A percentile compares a stretch with the other conserved stretches of the same genome.
phyloP scores from a whole-genome alignment of 108 stramenopile genomes.

The Fragilariopsis cylindrus region DNA sequence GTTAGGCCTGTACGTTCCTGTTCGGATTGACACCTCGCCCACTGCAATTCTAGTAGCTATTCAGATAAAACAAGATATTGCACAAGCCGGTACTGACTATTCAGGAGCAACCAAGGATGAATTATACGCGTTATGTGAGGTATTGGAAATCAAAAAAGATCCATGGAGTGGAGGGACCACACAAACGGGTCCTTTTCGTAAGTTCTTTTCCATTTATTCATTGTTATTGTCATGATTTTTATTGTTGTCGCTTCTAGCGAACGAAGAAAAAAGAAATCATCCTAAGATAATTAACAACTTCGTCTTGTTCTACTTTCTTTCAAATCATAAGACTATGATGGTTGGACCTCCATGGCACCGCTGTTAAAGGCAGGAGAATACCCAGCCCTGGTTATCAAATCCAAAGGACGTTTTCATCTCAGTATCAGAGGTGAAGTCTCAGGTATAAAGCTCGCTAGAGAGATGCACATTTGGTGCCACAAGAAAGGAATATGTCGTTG shows the following conservation, averaged over 20 bases:
- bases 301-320: neutral
- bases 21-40: constrained; percentile 37
- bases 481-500: constrained; percentile 27
- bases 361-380: constrained; percentile 41
- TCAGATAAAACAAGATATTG: constrained; percentile 28
- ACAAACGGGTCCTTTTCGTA: constrained; percentile 36
- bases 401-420: constrained; percentile 36
- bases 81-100: constrained; percentile 29
- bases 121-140: constrained; percentile 55
- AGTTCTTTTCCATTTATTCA: neutral
- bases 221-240: neutral
- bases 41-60: constrained; percentile 60
- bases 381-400: constrained; percentile 51
- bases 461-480: constrained; percentile 39
- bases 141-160: constrained; percentile 54
- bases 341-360: constrained; percentile 50
- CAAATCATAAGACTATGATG: constrained; percentile 38
- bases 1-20: constrained; percentile 52
- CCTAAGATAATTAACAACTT: too few species aligned
- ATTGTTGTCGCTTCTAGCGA: neutral
- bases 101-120: constrained; percentile 44
- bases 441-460: constrained; percentile 25
- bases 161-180: constrained; percentile 57
- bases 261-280: neutral
- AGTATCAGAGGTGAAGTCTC: constrained; percentile 26